Evolutionary conservation across 805 yeast species (phyloP).

Genomic region (Wickerhamomyces sydowiorum): DNA sequence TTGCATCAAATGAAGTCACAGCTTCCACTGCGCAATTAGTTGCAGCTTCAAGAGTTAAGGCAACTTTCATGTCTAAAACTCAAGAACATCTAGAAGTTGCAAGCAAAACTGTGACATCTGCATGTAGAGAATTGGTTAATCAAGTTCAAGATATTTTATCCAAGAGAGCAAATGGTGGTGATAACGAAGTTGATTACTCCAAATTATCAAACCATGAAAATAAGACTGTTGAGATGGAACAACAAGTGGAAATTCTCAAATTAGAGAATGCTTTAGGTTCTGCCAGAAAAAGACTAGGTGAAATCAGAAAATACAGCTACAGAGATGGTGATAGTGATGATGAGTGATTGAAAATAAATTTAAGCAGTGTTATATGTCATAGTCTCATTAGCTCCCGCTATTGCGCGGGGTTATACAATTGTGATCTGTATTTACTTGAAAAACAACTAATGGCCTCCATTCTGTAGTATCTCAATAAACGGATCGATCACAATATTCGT

Average conservation of each 20-base stretch:
- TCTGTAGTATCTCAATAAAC: too few relatives aligned
- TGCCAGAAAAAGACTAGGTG: slow-evolving; percentile 80
- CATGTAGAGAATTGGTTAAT: slow-evolving; percentile 66
- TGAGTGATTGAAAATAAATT: slow-evolving; percentile 17
- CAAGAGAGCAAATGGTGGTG: slow-evolving; percentile 24
- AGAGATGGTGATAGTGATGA: slow-evolving; percentile 58
- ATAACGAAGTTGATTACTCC: slow-evolving; percentile 55
- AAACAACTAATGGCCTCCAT: too few relatives aligned
- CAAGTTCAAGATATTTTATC: slow-evolving; percentile 60
- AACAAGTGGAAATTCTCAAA: slow-evolving; percentile 83
- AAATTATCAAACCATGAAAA: slow-evolving; percentile 71
- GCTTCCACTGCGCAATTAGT: slow-evolving; percentile 91
- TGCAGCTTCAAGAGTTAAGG: slow-evolving; percentile 85
- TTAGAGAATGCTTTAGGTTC: slow-evolving; percentile 65
- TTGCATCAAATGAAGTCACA: slow-evolving; percentile 87
- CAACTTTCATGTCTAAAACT: slow-evolving; percentile 66
- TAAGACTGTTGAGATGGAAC: slow-evolving; percentile 85
- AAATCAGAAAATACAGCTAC: slow-evolving; percentile 76
- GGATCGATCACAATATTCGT: too few relatives aligned
- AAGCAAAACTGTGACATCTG: slow-evolving; percentile 62
- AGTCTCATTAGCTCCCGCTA: too few relatives aligned
- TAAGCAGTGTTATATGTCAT: too few relatives aligned
- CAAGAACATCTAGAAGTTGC: slow-evolving; percentile 71
- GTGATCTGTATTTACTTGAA: too few relatives aligned
- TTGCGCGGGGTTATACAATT: too few relatives aligned